These are phyloP conservation scores for Funneliformis geosporum DNA, from an alignment of 192 early-diverging fungal species.

Conservation along the genomic window DNA sequence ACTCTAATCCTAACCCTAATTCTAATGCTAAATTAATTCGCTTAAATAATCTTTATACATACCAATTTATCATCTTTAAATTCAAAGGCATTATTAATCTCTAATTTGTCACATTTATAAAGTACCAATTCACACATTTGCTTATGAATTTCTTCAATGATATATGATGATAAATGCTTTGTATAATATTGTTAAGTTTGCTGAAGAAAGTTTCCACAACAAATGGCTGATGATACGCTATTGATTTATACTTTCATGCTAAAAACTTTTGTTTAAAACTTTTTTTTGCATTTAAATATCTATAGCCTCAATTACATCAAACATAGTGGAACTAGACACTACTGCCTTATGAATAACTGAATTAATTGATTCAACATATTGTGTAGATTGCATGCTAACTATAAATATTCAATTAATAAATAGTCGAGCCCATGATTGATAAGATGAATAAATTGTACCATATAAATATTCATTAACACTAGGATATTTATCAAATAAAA, in stretches of 20 bases:
- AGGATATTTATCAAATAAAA: neutral
- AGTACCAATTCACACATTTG: neutral
- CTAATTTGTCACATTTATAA: neutral
- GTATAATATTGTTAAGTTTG: neutral
- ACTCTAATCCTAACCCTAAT: too few relatives aligned
- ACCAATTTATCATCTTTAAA: too few relatives aligned
- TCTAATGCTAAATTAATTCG: too few relatives aligned
- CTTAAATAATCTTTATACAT: too few relatives aligned
- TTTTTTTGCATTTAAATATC: neutral
- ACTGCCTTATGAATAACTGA: slow-evolving; percentile 10
- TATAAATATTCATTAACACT: neutral
- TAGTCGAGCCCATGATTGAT: neutral
- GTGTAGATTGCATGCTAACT: slow-evolving; percentile 26
- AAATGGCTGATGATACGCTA: neutral
- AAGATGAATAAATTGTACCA: neutral
- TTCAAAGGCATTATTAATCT: too few relatives aligned
- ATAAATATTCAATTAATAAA: slow-evolving; percentile 18
- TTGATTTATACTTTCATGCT: neutral
- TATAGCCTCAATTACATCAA: neutral
- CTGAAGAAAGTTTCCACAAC: neutral
- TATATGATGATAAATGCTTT: neutral
- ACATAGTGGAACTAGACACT: neutral
- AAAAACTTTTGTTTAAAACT: neutral
- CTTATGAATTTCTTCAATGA: neutral
- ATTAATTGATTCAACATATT: slow-evolving; percentile 6